A percentile compares a stretch with the other conserved stretches of the same genome.
phyloP scores from a whole-genome alignment of 306 rosid species.

The Myrica gale region DNA sequence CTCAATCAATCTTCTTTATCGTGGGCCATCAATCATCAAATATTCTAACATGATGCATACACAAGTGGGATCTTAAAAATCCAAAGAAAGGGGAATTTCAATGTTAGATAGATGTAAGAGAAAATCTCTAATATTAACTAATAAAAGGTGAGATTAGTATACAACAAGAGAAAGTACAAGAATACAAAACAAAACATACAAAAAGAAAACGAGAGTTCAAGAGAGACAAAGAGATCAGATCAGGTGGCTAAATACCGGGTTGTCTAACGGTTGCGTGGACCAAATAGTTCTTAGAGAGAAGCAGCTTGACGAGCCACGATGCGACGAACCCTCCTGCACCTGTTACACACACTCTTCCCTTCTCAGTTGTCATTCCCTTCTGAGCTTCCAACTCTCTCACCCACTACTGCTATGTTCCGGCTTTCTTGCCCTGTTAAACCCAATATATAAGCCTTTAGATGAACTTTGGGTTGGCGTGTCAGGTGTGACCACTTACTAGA shows the following conservation, averaged over 20 bases:
- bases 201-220: neutral
- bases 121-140: neutral
- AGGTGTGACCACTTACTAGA: too few species aligned
- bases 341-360: constrained; percentile 57
- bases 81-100: neutral
- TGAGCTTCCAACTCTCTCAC: neutral
- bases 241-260: constrained; percentile 34
- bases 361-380: constrained; percentile 5
- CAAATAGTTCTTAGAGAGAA: constrained; percentile 57
- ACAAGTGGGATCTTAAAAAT: too few species aligned
- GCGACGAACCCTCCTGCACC: constrained; percentile 82
- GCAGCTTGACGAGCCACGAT: constrained; percentile 64
- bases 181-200: neutral
- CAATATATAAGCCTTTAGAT: too few species aligned
- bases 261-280: constrained; percentile 73
- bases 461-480: too few species aligned
- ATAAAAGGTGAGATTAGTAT: too few species aligned
- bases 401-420: neutral
- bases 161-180: too few species aligned
- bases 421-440: neutral
- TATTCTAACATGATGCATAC: too few species aligned
- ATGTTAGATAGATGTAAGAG: neutral
- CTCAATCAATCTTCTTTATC: too few species aligned
- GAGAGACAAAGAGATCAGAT: too few species aligned
- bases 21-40: too few species aligned